Percentiles rank a stretch among this genome's conserved stretches.
phyloP scores from a whole-genome alignment of 2,329 filamentous ascomycete species.

The Alternaria sp. region DNA sequence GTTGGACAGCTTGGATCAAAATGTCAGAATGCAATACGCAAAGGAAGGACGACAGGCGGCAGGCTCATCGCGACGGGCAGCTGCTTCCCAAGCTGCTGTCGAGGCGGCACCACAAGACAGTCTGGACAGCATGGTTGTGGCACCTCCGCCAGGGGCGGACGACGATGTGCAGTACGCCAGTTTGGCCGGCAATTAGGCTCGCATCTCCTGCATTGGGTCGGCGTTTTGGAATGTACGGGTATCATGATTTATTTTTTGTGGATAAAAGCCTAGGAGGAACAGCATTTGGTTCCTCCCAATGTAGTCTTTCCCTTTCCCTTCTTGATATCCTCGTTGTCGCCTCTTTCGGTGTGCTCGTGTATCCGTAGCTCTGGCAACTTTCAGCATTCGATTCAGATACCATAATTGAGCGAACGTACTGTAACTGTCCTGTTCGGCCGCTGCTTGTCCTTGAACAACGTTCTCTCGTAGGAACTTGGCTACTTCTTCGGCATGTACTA shows the following conservation, averaged over 20 bases:
- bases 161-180: conserved; percentile 87
- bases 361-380: conserved; percentile 75
- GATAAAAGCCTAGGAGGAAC: conserved; percentile 46
- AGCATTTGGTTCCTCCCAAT: conserved; percentile 50
- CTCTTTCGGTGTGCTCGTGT: conserved; percentile 88
- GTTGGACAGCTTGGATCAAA: conserved; percentile 88
- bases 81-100: conserved; percentile 50
- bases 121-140: conserved; percentile 61
- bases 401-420: conserved; percentile 59
- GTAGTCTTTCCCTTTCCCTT: conserved; percentile 58
- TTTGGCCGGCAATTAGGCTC: conserved; percentile 73
- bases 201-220: conserved; percentile 30
- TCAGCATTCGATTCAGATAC: conserved; percentile 14
- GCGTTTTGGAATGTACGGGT: conserved; percentile 41
- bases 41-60: conserved; percentile 70
- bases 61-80: conserved; percentile 37
- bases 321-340: conserved; percentile 92
- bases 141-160: conserved; percentile 79
- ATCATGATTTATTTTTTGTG: conserved; percentile 39
- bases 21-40: conserved; percentile 82
- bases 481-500: conserved; percentile 83
- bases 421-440: conserved; percentile 61
- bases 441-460: conserved; percentile 79
- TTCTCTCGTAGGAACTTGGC: conserved; percentile 82
- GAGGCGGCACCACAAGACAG: conserved; percentile 53